These are phyloP conservation scores for Yarrowia sp. DNA, from an alignment of 805 yeast species.

Conservation along the genomic window DNA sequence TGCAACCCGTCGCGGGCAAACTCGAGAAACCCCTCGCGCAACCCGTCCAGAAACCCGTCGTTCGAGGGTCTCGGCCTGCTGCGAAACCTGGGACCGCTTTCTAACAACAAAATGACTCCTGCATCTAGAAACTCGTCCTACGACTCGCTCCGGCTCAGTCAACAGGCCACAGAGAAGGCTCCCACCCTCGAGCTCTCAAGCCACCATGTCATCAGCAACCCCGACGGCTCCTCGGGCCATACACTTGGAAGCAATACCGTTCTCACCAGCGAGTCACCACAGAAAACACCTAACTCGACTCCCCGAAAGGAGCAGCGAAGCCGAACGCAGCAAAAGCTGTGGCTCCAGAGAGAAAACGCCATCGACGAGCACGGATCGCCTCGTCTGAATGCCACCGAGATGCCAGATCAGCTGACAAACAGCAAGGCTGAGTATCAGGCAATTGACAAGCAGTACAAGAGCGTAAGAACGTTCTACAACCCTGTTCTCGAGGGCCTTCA, in stretches of 20 bases:
- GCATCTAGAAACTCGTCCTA: conserved; percentile 18
- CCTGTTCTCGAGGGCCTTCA: conserved; percentile 66
- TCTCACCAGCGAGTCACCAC: neutral
- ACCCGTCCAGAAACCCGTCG: conserved; percentile 17
- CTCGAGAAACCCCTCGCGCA: conserved; percentile 16
- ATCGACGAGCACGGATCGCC: conserved; percentile 26
- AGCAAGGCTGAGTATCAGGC: conserved; percentile 3
- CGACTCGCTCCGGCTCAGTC: conserved; percentile 7
- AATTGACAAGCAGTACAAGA: conserved; percentile 68
- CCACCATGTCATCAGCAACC: conserved; percentile 6
- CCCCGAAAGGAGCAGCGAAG: conserved; percentile 13
- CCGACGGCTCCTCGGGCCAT: conserved; percentile 12
- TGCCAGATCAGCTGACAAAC: neutral
- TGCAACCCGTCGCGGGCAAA: conserved; percentile 4
- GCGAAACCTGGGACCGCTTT: neutral
- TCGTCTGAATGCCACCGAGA: neutral
- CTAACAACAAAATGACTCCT: conserved; percentile 7
- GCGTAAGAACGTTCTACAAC: conserved; percentile 64
- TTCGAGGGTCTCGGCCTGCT: conserved; percentile 13
- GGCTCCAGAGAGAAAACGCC: conserved; percentile 52
- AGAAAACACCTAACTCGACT: neutral
- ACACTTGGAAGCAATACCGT: conserved; percentile 9
- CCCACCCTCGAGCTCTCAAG: conserved; percentile 18
- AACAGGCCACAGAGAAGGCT: conserved; percentile 16
- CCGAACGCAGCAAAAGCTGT: conserved; percentile 76